phyloP scores from a whole-genome alignment of 306 rosid species.

The Quercus rubra region DNA sequence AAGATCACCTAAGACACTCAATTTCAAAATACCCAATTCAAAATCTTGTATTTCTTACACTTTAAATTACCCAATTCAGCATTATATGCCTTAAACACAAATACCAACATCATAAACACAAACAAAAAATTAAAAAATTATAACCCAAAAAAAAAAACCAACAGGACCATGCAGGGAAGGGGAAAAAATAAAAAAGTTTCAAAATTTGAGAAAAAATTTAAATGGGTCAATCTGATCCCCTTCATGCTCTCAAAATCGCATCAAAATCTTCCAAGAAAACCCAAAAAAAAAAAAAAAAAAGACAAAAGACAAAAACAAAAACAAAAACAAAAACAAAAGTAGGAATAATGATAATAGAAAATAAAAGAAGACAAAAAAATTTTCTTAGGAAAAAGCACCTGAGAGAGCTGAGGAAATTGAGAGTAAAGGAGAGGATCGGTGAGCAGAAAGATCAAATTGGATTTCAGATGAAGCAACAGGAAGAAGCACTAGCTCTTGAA shows the following conservation, averaged over 20 bases:
- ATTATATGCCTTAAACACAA: background rate
- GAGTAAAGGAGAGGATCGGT: conserved; percentile 18
- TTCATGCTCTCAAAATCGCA: background rate
- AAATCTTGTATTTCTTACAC: background rate
- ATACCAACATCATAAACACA: conserved; percentile 1
- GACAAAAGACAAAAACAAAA: background rate
- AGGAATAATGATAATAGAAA: background rate
- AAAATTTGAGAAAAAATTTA: background rate
- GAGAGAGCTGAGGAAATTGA: background rate
- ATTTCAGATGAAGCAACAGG: background rate
- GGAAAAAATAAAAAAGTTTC: background rate
- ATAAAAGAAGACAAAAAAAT: background rate
- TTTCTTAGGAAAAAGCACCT: conserved; percentile 25
- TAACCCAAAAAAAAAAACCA: background rate
- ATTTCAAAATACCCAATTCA: background rate
- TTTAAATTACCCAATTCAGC: background rate
- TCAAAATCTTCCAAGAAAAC: background rate
- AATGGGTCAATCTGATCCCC: conserved; percentile 16
- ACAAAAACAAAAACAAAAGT: background rate
- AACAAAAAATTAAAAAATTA: background rate
- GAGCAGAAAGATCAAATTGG: conserved; percentile 23
- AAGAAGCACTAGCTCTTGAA: background rate
- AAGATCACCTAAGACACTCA: background rate
- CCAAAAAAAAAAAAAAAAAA: background rate
- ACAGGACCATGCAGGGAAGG: background rate